Conservation (phyloP, 345 rosid genomes). For the Mangifera indica region DNA sequence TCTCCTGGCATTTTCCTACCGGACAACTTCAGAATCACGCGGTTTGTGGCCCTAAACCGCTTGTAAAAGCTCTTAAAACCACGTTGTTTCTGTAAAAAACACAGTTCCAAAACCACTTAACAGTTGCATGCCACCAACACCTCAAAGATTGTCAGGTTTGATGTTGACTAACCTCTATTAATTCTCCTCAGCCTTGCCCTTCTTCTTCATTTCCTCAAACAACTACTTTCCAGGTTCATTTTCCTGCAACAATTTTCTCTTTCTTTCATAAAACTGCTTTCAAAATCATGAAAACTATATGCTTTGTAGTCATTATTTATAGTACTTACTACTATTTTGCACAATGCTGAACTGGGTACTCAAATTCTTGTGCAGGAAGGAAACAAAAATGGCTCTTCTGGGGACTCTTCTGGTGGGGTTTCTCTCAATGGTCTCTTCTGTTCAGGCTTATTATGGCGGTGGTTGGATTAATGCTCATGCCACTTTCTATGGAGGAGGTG, state of each 20-base stretch:
- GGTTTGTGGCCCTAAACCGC: constrained; percentile 26
- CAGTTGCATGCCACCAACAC: constrained; percentile 32
- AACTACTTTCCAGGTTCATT: constrained; percentile 27
- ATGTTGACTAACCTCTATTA: constrained; percentile 48
- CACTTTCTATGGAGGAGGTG: constrained; percentile 77
- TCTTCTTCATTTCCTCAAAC: constrained; percentile 30
- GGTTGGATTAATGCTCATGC: constrained; percentile 76
- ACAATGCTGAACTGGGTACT: not conserved
- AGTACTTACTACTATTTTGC: not conserved
- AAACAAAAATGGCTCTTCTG: constrained; percentile 24
- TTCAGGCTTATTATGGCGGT: constrained; percentile 46
- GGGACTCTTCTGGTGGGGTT: constrained; percentile 25
- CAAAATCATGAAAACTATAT: too few species aligned
- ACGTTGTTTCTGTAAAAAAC: constrained; percentile 14
- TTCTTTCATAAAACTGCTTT: not conserved
- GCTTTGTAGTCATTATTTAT: not conserved
- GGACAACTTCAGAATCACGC: constrained; percentile 23
- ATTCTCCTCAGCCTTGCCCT: constrained; percentile 16
- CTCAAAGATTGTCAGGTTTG: constrained; percentile 25
- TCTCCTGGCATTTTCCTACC: constrained; percentile 9
- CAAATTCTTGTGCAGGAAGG: constrained; percentile 16
- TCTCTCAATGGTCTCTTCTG: constrained; percentile 30
- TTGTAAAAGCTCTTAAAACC: constrained; percentile 13
- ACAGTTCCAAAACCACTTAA: not conserved
- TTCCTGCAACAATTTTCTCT: constrained; percentile 6